These are phyloP conservation scores for Vicia sativa DNA, from an alignment of 306 rosid genomes.

Conservation along the genomic window DNA sequence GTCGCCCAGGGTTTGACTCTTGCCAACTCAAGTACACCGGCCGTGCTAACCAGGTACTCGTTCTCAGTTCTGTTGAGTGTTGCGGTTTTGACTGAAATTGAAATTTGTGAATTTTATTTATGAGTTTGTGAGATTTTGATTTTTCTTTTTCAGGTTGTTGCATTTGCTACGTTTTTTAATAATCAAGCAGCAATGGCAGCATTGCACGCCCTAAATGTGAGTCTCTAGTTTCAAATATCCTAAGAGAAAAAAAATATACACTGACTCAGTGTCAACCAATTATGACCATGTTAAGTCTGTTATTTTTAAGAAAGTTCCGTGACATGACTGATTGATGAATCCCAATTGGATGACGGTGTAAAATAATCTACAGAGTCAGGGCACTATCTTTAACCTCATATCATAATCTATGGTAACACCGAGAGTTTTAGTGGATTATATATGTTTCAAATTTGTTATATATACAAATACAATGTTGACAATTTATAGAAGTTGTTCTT, in stretches of 20 bases:
- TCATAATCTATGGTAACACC: no score
- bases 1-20: constrained; percentile 87
- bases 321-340: no score
- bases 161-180: constrained; percentile 91
- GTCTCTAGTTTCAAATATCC: no score
- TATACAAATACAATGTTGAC: constrained; percentile 17
- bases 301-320: no score
- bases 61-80: neutral
- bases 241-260: no score
- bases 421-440: constrained; percentile 9
- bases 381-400: no score
- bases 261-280: no score
- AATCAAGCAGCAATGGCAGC: constrained; percentile 87
- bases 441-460: constrained; percentile 19
- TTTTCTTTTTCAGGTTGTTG: constrained; percentile 75
- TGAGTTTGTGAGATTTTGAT: neutral
- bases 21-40: constrained; percentile 99
- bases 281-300: no score
- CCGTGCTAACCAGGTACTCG: constrained; percentile 83
- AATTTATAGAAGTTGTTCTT: constrained; percentile 30
- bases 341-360: no score
- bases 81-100: neutral
- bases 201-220: constrained; percentile 76
- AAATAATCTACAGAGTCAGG: no score
- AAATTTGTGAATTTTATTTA: neutral